phyloP scores from a whole-genome alignment of 139 green algal species.

The Coelastrella sp. region DNA sequence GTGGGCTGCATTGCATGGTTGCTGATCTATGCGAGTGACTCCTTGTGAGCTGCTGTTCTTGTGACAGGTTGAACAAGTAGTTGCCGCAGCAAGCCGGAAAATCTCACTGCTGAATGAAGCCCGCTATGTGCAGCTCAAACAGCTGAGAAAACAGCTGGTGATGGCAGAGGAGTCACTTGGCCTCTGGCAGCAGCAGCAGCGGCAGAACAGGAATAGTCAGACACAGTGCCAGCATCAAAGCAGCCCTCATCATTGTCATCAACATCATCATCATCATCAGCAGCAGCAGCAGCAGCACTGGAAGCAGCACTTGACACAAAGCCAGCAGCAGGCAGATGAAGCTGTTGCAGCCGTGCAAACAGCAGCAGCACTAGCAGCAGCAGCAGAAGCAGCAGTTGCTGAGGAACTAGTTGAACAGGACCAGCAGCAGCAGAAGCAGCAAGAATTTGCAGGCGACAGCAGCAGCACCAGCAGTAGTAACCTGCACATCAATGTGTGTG shows the following conservation, averaged over 20 bases:
- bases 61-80: background rate
- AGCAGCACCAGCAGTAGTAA: slow-evolving; percentile 8
- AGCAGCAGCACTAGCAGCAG: slow-evolving; percentile 11
- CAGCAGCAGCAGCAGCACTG: background rate
- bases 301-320: background rate
- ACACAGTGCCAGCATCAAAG: background rate
- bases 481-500: background rate
- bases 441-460: background rate
- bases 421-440: background rate
- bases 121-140: slow-evolving; percentile 2
- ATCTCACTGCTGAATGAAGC: slow-evolving; percentile 23
- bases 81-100: slow-evolving; percentile 27
- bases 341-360: background rate
- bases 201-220: background rate
- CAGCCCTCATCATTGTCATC: background rate
- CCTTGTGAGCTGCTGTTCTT: background rate
- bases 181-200: background rate
- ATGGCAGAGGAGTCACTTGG: background rate
- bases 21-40: background rate
- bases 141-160: slow-evolving; percentile 9
- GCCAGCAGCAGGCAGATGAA: background rate
- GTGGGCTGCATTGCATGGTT: background rate
- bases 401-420: background rate
- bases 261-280: background rate
- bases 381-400: slow-evolving; percentile 9